Evolutionary conservation across 495 filamentous ascomycete genomes (phyloP).

Genomic region (Pyrenopolyporus hunteri): DNA sequence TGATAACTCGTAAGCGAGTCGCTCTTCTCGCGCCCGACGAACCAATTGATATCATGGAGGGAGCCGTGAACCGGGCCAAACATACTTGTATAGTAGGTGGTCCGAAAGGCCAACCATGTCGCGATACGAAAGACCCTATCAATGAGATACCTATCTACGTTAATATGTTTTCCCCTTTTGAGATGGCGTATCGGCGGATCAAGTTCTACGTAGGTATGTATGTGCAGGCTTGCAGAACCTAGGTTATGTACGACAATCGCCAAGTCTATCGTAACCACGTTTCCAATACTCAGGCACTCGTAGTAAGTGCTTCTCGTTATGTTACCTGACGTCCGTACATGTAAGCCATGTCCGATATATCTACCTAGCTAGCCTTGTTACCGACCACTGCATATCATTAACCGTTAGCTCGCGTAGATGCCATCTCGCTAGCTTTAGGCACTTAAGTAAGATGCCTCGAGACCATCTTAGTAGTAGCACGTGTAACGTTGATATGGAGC

Average conservation of each 20-base stretch:
- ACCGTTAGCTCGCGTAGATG: no score
- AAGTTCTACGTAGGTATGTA: no score
- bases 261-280: no score
- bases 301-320: slow-evolving; percentile 25
- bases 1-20: slow-evolving; percentile 5
- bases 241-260: no score
- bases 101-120: slow-evolving; percentile 21
- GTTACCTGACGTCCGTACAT: slow-evolving; percentile 1
- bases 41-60: slow-evolving; percentile 12
- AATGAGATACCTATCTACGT: no score
- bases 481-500: slow-evolving; percentile 21
- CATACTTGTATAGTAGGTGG: slow-evolving; percentile 17
- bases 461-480: slow-evolving; percentile 4
- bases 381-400: no score
- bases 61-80: slow-evolving; percentile 24
- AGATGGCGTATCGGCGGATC: no score
- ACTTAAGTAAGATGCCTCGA: slow-evolving; percentile 5
- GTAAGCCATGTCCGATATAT: no score
- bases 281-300: background rate
- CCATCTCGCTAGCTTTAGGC: no score
- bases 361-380: no score
- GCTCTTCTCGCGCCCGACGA: background rate
- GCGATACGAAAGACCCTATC: slow-evolving; percentile 27
- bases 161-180: background rate
- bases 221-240: no score